Percentiles rank a stretch among this genome's conserved stretches.
These are phyloP conservation scores for Flaveria bidentis DNA, from an alignment of 129 eudicot species.

Conservation along the genomic window DNA sequence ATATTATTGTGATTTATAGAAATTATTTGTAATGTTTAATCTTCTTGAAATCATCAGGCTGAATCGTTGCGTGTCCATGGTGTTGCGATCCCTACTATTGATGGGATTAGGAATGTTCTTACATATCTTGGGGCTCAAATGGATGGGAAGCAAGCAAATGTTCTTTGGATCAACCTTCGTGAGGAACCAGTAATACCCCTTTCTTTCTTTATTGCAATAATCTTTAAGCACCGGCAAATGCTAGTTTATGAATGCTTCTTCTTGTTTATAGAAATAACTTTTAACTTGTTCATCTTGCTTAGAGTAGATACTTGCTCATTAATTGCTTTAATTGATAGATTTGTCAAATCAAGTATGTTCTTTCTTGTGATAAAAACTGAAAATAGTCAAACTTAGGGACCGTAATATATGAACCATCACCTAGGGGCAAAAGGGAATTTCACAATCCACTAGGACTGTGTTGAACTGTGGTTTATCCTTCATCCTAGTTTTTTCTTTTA, in stretches of 20 bases:
- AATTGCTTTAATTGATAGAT: neutral
- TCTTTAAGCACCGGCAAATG: conserved; percentile 9
- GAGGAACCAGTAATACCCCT: conserved; percentile 81
- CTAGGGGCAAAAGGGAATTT: neutral
- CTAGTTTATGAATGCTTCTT: conserved; percentile 1
- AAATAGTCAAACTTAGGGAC: neutral
- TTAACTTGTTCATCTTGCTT: neutral
- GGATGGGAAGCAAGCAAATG: conserved; percentile 58
- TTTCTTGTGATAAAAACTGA: conserved; percentile 19
- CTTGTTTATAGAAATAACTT: neutral
- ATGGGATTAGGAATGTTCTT: conserved; percentile 90
- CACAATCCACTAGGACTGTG: neutral
- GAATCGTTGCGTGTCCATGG: conserved; percentile 81
- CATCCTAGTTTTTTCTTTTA: neutral
- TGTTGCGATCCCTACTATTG: conserved; percentile 93
- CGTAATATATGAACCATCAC: neutral
- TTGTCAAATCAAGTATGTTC: conserved; percentile 6
- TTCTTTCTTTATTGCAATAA: conserved; percentile 6
- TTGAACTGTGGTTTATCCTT: neutral
- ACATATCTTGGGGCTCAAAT: conserved; percentile 72
- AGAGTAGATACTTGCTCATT: neutral
- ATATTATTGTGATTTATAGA: conserved; percentile 8
- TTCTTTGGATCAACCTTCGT: conserved; percentile 94
- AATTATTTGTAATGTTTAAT: conserved; percentile 2
- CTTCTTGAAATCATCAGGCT: conserved; percentile 48